Percentiles rank a stretch among this genome's conserved stretches.
These are phyloP conservation scores for Sporothrix curviconia DNA, from an alignment of 2,329 filamentous ascomycete species.

Conservation along the genomic window DNA sequence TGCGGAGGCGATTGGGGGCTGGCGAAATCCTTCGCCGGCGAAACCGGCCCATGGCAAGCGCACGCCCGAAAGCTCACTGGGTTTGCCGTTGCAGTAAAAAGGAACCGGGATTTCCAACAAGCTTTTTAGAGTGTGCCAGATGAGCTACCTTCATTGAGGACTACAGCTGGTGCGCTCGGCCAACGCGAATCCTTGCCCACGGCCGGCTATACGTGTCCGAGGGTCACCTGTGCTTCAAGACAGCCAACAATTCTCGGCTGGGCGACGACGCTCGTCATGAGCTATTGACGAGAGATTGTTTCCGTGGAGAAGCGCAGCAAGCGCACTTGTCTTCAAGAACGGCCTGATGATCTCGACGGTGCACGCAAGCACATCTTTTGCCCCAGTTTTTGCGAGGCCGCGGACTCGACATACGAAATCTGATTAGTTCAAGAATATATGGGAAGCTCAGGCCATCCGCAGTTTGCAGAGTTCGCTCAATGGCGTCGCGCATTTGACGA, in stretches of 20 bases:
- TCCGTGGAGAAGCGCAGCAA: constrained; percentile 95
- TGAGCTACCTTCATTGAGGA: constrained; percentile 98
- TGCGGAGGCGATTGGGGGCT: constrained; percentile 62
- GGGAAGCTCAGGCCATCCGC: constrained; percentile 94
- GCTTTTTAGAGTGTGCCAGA: constrained; percentile 95
- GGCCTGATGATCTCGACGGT: constrained; percentile 94
- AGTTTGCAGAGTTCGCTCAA: constrained; percentile 86
- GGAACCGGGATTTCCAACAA: constrained; percentile 90
- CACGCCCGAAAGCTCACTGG: constrained; percentile 77
- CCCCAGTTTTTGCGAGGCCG: constrained; percentile 89
- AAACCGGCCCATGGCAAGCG: constrained; percentile 52
- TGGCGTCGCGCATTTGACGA: constrained; percentile 75
- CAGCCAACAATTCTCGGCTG: constrained; percentile 98
- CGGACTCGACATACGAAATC: constrained; percentile 92
- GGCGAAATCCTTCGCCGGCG: constrained; percentile 65
- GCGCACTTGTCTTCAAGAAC: constrained; percentile 91
- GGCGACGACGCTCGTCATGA: constrained; percentile 95
- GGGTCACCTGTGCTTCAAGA: constrained; percentile 95
- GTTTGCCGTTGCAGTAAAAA: constrained; percentile 93
- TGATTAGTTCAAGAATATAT: constrained; percentile 97
- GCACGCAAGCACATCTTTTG: constrained; percentile 91
- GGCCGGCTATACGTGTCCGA: constrained; percentile 94
- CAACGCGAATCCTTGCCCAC: constrained; percentile 94
- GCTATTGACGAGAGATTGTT: constrained; percentile 95
- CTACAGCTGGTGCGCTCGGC: constrained; percentile 91